Conservation (phyloP, 331 rosid species). For the Quercus lobata region DNA sequence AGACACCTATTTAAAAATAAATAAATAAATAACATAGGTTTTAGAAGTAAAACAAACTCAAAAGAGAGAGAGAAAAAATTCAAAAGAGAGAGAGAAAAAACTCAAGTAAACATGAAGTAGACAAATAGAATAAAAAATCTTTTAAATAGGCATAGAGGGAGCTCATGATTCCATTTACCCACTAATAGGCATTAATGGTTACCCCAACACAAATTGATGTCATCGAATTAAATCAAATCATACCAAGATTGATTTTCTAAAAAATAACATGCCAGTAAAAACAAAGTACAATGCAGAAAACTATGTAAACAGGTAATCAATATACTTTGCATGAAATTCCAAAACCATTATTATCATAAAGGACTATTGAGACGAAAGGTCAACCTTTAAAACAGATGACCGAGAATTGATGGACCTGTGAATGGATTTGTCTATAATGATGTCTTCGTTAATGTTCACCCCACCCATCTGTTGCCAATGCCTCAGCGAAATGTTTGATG, state of each 20-base stretch:
- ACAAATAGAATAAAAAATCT: not conserved
- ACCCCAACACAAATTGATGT: not conserved
- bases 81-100: not conserved
- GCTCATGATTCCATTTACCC: not conserved
- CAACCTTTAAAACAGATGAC: constrained; percentile 88
- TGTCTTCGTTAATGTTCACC: constrained; percentile 73
- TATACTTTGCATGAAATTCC: constrained; percentile 2
- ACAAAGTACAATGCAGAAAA: not conserved
- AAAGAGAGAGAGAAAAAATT: too few relatives aligned
- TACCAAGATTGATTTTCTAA: not conserved
- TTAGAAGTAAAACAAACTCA: not conserved
- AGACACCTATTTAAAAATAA: too few relatives aligned
- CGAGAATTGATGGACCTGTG: constrained; percentile 85
- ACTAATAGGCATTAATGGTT: not conserved
- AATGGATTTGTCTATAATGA: constrained; percentile 81
- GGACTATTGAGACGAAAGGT: constrained; percentile 7
- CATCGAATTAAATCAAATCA: not conserved
- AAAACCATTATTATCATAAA: constrained; percentile 6
- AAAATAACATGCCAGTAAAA: constrained; percentile 3
- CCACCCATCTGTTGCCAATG: constrained; percentile 99
- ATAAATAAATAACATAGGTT: not conserved
- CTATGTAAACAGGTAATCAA: not conserved
- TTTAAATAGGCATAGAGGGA: not conserved
- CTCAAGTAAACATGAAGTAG: not conserved
- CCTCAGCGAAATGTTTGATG: constrained; percentile 77